A percentile compares a stretch with the other conserved stretches of the same genome.
Conservation (phyloP, 139 green algal species). For the Auxenochlorella protothecoides region DNA sequence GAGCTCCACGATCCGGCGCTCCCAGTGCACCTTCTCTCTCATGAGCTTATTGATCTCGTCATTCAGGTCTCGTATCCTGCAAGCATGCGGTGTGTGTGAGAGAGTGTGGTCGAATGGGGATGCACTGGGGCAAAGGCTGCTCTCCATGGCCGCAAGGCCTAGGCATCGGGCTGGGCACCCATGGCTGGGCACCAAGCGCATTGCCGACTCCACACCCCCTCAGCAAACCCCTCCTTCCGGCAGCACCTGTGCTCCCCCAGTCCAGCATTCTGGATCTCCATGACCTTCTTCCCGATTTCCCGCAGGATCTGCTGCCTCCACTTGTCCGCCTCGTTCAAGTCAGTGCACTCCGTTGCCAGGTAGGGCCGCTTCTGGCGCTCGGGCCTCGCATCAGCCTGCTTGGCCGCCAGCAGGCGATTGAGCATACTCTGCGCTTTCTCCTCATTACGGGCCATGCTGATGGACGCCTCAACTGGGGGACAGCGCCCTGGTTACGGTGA, state of each 20-base stretch:
- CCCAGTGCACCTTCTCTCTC: slow-evolving; percentile 95
- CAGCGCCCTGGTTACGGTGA: too few species aligned
- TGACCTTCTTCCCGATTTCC: slow-evolving; percentile 94
- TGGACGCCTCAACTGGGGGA: too few species aligned
- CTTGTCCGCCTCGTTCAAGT: slow-evolving; percentile 88
- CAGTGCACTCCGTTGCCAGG: slow-evolving; percentile 78
- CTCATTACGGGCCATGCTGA: slow-evolving; percentile 89
- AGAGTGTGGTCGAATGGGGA: neutral
- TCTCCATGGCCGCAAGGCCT: too few species aligned
- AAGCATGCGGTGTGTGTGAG: neutral
- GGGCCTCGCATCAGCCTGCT: slow-evolving; percentile 31
- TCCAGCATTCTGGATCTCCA: slow-evolving; percentile 99
- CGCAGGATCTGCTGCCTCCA: slow-evolving; percentile 93
- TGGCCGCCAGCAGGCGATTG: slow-evolving; percentile 74
- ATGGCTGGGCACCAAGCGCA: neutral
- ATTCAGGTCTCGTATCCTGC: slow-evolving; percentile 92
- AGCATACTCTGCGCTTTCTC: slow-evolving; percentile 97
- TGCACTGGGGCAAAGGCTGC: too few species aligned
- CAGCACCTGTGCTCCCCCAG: slow-evolving; percentile 83
- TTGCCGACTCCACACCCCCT: neutral
- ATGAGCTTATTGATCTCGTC: slow-evolving; percentile 99
- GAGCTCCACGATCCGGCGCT: slow-evolving; percentile 89
- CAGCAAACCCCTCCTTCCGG: neutral
- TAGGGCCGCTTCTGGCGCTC: slow-evolving; percentile 70
- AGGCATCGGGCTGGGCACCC: too few species aligned